Evolutionary conservation across 495 filamentous ascomycete species (phyloP), one percentile per base, ranked within the genome.

Genomic region (Hapsidospora chrysogenum): DNA sequence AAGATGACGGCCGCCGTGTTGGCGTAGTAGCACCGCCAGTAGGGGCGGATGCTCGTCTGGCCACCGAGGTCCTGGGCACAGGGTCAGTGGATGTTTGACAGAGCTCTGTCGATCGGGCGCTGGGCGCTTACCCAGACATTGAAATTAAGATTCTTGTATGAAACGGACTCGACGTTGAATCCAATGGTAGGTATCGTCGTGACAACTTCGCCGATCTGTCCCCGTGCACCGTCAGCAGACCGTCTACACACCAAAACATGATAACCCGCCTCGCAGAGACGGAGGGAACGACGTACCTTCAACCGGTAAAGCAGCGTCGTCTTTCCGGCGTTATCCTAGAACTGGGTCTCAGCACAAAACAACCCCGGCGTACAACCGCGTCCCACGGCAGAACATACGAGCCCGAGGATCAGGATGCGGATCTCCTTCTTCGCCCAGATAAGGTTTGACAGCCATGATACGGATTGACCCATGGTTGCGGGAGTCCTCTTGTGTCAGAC

Each of bases 1-100:
- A 97, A 97, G 45, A 97, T 80, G 39, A 97, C 92, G 10, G 89
- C 89, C n/a, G 92, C 89, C 2, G 92, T 97, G 61, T 96, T 95
- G 48, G 89, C 86, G 52, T 96, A 97, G 68, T 97, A 97, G 57
- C 92, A 96, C 47, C 89, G 74, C 89, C 89, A 97, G 61, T 96
- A 97, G 8, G 89, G 89, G 43, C 89, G 75, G 50, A 97, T 96
- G 35, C 78, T 85, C 10, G 89, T 96, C 68, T 96, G 89, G 17
- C 89, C 92, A 44, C 84, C 87, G 18, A 96, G 72, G 68, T 96
- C 87, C 78, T 85, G 42, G 20, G n/a, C n/a, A n/a, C n/a, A n/a
- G 19, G 17, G 13, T 19, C 11, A 23, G 21, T n/a, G 16, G 16
- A 9, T 4, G 9, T 25, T 23, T 35, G 33, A 23, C 25, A 35